Base-by-base conservation (phyloP, 352 stramenopile genomes). In the Pythium aquatile region DNA sequence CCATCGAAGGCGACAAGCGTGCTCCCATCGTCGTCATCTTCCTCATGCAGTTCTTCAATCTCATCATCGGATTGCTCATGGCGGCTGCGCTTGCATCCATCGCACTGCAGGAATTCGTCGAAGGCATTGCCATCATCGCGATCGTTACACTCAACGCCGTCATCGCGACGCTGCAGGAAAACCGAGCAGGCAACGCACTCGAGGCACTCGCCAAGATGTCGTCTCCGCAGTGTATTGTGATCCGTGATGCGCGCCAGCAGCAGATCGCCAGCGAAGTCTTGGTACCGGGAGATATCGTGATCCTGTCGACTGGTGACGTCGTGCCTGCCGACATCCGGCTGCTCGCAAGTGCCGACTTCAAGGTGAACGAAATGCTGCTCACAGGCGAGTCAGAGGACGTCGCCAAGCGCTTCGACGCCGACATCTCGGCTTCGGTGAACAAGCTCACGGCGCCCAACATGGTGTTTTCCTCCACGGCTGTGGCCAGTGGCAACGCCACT, bases 351-450 rank as follows among this genome's bases (percentile, higher is more conserved):
- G 77, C 75, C 11, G 61, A 77, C 20, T 61, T 78, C 29, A 69
- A 78, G 29, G 74, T 96, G 10, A 89, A 97, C 60, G 87, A 97
- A 75, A 91, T 79, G 39, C 87, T 77, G 58, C 74, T 97, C 10
- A 97, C 90, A 28, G 90, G 90, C 53, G 90, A 97, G 68, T 77
- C 85, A 0, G 55, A 78, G 26, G 82, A 66, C 16, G 69, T 75
- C 13, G 24, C 44, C 58, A 76, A 79, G 69, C 48, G 63, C 3
- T 65, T 47, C 20, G 66, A 74, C 20, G 53, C 54, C 26, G 47
- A 63, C 10, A 46, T 62, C 4, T 30, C 53, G 0, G 24, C 32
- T 48, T 51, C 44, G 2, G 47, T 44, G 13, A 35, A 63, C 30
- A 72, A 69, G 20, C 58, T 72, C 10, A 75, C 68, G 26, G 63